A percentile compares a stretch with the other conserved stretches of the same genome.
Conservation (phyloP, 2,329 filamentous ascomycete species). For the Pseudocercospora musae region DNA sequence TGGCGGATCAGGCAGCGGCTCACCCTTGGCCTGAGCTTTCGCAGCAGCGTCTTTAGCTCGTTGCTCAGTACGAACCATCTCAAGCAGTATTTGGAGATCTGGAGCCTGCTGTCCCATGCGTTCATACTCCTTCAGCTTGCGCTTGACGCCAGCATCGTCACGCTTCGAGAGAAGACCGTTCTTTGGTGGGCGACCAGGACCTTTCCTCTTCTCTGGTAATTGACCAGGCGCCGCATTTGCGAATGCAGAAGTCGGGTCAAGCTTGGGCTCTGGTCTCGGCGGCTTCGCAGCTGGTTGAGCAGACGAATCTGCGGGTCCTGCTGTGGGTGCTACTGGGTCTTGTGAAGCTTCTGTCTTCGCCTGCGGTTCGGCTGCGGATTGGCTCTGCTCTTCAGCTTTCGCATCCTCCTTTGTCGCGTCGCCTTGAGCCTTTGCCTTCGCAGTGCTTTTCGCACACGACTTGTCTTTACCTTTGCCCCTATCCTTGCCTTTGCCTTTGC, state of each 20-base stretch:
- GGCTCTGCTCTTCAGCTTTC: background rate
- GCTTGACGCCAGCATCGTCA: slow-evolving; percentile 45
- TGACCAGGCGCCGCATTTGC: slow-evolving; percentile 32
- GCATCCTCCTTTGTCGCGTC: slow-evolving; percentile 2
- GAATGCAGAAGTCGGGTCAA: slow-evolving; percentile 33
- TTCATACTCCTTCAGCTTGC: slow-evolving; percentile 37
- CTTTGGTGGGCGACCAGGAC: slow-evolving; percentile 77
- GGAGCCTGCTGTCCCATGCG: slow-evolving; percentile 31
- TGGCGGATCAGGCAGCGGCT: slow-evolving; percentile 31
- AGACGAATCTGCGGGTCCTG: background rate
- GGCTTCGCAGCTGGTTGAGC: background rate
- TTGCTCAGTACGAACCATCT: slow-evolving; percentile 36
- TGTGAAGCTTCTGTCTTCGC: slow-evolving; percentile 27
- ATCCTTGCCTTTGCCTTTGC: slow-evolving; percentile 13
- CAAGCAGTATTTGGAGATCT: slow-evolving; percentile 30
- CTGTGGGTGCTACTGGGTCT: slow-evolving; percentile 9
- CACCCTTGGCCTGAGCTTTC: slow-evolving; percentile 24
- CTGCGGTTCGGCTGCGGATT: slow-evolving; percentile 17
- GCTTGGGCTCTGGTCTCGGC: slow-evolving; percentile 8
- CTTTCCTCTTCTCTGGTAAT: slow-evolving; percentile 63
- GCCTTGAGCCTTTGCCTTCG: slow-evolving; percentile 4
- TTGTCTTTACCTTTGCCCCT: slow-evolving; percentile 15
- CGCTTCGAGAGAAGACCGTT: slow-evolving; percentile 81
- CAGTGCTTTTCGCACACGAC: slow-evolving; percentile 2
- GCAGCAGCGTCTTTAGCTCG: slow-evolving; percentile 35